A percentile compares a stretch with the other conserved stretches of the same genome.
phyloP scores from a whole-genome alignment of 2,329 filamentous ascomycete species.

The Trichocomaceae sp. region DNA sequence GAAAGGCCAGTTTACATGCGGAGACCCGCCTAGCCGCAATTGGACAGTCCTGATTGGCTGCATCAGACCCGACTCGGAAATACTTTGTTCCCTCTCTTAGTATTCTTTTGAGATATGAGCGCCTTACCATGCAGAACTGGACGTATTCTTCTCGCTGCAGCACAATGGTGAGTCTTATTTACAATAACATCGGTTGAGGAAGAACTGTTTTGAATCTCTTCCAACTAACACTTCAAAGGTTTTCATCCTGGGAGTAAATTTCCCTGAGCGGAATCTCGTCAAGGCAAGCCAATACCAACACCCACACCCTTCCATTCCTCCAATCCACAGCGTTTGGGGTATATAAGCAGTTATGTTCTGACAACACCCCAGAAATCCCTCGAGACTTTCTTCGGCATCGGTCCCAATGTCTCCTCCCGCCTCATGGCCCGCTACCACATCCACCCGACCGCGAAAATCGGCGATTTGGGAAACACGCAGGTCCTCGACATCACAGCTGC shows the following conservation, averaged over 20 bases:
- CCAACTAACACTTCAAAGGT: constrained; percentile 47
- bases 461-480: constrained; percentile 66
- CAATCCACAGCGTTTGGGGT: neutral
- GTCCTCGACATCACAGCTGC: constrained; percentile 77
- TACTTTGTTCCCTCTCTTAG: constrained; percentile 25
- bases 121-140: neutral
- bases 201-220: neutral
- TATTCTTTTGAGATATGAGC: neutral
- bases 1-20: constrained; percentile 13
- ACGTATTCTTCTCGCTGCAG: neutral
- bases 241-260: constrained; percentile 80
- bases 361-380: constrained; percentile 47
- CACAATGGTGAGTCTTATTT: constrained; percentile 7
- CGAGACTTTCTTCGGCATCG: constrained; percentile 79
- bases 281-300: constrained; percentile 51
- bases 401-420: constrained; percentile 59
- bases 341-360: neutral
- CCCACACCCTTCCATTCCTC: neutral
- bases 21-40: constrained; percentile 20
- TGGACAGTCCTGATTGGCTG: constrained; percentile 2
- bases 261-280: constrained; percentile 74
- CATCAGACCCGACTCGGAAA: constrained; percentile 19
- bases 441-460: constrained; percentile 73
- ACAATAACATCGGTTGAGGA: neutral
- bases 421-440: constrained; percentile 88